Base-by-base conservation (phyloP, 148 eudicot genomes). In the Diospyros kaki region DNA sequence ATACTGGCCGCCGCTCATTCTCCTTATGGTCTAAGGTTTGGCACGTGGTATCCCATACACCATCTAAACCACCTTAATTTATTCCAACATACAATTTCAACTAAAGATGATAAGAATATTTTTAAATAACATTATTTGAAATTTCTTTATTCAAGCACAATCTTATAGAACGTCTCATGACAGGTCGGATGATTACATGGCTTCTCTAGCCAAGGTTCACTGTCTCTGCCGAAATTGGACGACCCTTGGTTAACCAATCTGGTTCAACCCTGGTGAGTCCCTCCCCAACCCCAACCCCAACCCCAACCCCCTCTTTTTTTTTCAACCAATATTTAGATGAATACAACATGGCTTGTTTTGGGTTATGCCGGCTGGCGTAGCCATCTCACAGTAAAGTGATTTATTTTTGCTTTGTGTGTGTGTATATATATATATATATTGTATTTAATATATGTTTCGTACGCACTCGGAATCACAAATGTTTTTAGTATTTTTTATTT, bases 131-230 rank as follows among this genome's bases (percentile, higher is more conserved):
- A 28, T 28, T 28, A 28, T 28, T 28, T 28, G 28, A 28, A 28
- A 28, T 28, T 28, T 28, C 28, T 28, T 28, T 28, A 28, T 28
- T 28, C 28, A 28, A 28, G 28, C 28, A 28, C 28, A 28, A 28
- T 28, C 28, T 28, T 28, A 28, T 28, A 28, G 28, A 28, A 28
- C 28, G 28, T 28, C 28, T 65, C 68, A 40, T 69, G 6, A 10
- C 90, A 94, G 98, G 88, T 87, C 96, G 53, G 92, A 92, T 70
- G 97, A 94, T 79, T 94, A 94, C 81, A 94, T 94, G 98, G 97
- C 92, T 70, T 75, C 97, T 6, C 83, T 94, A 41, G 88, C 97
- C 71, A 89, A 92, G 80, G 93, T 92, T 46, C 98, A 94, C 79
- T 87, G 90, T 60, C 79, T 64, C 4, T 90, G 92, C 67, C 84